Evolutionary conservation across 2,329 filamentous ascomycete genomes (phyloP).

Genomic region (Exophiala oligosperma): DNA sequence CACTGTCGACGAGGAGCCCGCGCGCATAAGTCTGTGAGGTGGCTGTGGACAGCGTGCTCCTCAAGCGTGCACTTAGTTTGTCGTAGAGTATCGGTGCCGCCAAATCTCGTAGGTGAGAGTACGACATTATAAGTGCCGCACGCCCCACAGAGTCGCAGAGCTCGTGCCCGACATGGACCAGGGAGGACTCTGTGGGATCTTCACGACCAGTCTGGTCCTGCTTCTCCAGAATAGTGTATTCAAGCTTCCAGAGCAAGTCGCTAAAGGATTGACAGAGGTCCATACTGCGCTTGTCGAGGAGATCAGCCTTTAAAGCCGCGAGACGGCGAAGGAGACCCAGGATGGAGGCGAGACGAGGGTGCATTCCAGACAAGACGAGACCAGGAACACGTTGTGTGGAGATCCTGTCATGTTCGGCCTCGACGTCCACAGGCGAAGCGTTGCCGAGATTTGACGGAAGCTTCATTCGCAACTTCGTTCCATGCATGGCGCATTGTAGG

Average conservation of each 20-base stretch:
- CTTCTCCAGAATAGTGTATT: constrained; percentile 13
- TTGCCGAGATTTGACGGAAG: constrained; percentile 5
- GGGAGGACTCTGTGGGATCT: too few relatives aligned
- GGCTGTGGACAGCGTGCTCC: not conserved
- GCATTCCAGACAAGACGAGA: constrained; percentile 7
- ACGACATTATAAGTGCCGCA: constrained; percentile 16
- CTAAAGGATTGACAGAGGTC: constrained; percentile 14
- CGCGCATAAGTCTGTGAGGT: not conserved
- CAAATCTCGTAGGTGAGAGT: constrained; percentile 14
- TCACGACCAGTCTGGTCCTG: not conserved
- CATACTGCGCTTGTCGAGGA: constrained; percentile 3
- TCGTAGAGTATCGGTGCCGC: constrained; percentile 13
- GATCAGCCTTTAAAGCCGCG: constrained; percentile 6
- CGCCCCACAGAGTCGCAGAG: not conserved
- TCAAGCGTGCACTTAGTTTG: constrained; percentile 8
- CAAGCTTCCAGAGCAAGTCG: constrained; percentile 18
- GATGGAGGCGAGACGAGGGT: not conserved
- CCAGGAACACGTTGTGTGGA: not conserved
- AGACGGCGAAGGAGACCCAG: constrained; percentile 12
- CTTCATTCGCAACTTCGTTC: constrained; percentile 7
- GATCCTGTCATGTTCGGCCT: not conserved
- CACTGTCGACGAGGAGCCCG: not conserved
- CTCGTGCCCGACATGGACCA: not conserved
- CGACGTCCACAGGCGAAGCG: not conserved
- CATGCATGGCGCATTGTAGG: constrained; percentile 14